These are phyloP conservation scores for Vachellia pachyceras DNA, from an alignment of 306 rosid species.

Conservation along the genomic window DNA sequence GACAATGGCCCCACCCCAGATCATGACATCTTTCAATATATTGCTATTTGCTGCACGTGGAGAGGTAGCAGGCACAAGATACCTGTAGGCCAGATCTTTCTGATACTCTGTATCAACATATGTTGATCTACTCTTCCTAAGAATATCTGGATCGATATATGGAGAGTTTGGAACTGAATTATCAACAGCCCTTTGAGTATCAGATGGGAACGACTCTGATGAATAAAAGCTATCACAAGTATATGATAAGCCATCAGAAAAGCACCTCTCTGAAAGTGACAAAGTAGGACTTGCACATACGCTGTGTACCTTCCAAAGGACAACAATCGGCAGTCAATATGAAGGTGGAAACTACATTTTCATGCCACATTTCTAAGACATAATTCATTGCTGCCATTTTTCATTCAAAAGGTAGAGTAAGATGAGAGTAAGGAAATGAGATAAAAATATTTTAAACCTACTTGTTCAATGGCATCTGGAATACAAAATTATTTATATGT, in stretches of 20 bases:
- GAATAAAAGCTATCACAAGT: conserved; percentile 64
- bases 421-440: conserved; percentile 6
- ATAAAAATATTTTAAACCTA: neutral
- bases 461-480: neutral
- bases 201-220: conserved; percentile 53
- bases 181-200: conserved; percentile 45
- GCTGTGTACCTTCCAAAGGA: conserved; percentile 74
- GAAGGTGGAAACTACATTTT: neutral
- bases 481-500: neutral
- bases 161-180: conserved; percentile 68
- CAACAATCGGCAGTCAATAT: neutral
- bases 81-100: conserved; percentile 47
- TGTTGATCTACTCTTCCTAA: conserved; percentile 44
- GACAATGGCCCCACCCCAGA: conserved; percentile 82
- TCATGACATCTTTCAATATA: conserved; percentile 76
- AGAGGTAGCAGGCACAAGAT: conserved; percentile 45
- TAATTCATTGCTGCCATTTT: neutral
- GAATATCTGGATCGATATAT: conserved; percentile 49
- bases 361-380: conserved; percentile 26
- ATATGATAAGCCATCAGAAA: conserved; percentile 80
- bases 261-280: conserved; percentile 79
- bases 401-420: conserved; percentile 5
- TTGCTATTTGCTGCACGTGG: conserved; percentile 53
- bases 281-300: conserved; percentile 78
- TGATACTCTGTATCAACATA: conserved; percentile 40